Evolutionary conservation across 495 filamentous ascomycete species (phyloP).

Genomic region (Chaetomium tenue): DNA sequence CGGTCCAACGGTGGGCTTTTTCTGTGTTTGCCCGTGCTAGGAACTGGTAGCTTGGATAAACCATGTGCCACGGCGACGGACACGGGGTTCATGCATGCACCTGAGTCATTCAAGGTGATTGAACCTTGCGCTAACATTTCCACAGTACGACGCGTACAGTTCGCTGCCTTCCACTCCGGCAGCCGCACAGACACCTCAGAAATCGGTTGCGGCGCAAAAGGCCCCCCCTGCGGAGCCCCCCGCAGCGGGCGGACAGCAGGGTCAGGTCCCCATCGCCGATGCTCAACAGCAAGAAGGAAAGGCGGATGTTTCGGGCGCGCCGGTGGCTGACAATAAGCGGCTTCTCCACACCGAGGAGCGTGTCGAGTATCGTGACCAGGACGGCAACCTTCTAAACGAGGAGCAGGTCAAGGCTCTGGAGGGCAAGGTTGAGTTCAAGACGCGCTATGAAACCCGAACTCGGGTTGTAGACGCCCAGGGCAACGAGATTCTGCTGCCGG

Average conservation of each 20-base stretch:
- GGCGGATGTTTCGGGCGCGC: conserved; percentile 44
- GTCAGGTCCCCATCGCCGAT: conserved; percentile 28
- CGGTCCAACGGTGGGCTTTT: background rate
- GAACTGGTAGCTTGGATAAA: background rate
- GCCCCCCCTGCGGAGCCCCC: conserved; percentile 15
- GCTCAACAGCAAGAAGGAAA: conserved; percentile 22
- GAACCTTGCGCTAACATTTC: conserved; percentile 10
- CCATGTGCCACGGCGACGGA: conserved; percentile 10
- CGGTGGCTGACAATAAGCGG: conserved; percentile 48
- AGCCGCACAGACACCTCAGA: conserved; percentile 36
- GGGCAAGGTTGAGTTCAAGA: conserved; percentile 92
- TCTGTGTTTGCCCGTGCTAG: background rate
- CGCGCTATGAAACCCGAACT: conserved; percentile 87
- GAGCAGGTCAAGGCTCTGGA: conserved; percentile 78
- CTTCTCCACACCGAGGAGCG: conserved; percentile 72
- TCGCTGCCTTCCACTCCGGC: conserved; percentile 33
- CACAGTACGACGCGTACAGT: conserved; percentile 47
- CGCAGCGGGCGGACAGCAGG: conserved; percentile 21
- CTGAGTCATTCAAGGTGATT: background rate
- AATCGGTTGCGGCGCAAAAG: conserved; percentile 31
- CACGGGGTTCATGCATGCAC: conserved; percentile 7
- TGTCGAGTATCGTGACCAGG: conserved; percentile 91
- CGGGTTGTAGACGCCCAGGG: conserved; percentile 74
- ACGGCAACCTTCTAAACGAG: conserved; percentile 83
- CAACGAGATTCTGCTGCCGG: conserved; percentile 59